Evolutionary conservation across 805 yeast genomes (phyloP).

Genomic region (Spathaspora hagerdaliae): DNA sequence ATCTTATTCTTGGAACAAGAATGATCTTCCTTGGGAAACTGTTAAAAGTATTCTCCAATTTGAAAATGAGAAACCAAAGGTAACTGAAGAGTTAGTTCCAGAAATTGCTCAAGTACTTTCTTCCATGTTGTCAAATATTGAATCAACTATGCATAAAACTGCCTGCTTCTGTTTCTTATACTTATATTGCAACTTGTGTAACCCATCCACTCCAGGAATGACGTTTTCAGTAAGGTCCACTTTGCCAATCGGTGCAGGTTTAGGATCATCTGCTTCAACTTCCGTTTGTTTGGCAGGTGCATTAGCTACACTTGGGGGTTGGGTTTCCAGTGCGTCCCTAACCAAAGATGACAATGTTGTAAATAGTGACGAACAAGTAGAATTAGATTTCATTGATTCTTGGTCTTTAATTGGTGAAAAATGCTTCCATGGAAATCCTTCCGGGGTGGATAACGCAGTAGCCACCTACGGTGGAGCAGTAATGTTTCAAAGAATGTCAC

Average conservation of each 20-base stretch:
- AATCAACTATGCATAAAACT: slow-evolving; percentile 59
- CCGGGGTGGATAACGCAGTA: slow-evolving; percentile 95
- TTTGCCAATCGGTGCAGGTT: slow-evolving; percentile 93
- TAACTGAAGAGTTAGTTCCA: slow-evolving; percentile 56
- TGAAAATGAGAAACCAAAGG: slow-evolving; percentile 19
- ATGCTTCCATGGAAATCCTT: slow-evolving; percentile 94
- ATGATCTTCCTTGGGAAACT: slow-evolving; percentile 59
- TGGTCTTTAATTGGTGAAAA: slow-evolving; percentile 95
- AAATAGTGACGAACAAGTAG: slow-evolving; percentile 28
- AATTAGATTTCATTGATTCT: slow-evolving; percentile 61
- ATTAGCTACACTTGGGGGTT: slow-evolving; percentile 57
- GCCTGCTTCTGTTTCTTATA: slow-evolving; percentile 85
- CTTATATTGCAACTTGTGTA: slow-evolving; percentile 59
- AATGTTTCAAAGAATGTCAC: slow-evolving; percentile 65
- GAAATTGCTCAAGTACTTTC: slow-evolving; percentile 51
- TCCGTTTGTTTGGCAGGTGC: slow-evolving; percentile 83
- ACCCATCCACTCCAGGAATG: slow-evolving; percentile 42
- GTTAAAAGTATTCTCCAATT: slow-evolving; percentile 16
- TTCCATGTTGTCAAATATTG: slow-evolving; percentile 40
- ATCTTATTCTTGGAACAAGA: slow-evolving; percentile 56
- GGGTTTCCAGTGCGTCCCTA: slow-evolving; percentile 38
- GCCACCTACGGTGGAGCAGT: slow-evolving; percentile 97
- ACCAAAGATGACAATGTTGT: slow-evolving; percentile 26
- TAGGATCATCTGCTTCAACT: slow-evolving; percentile 90
- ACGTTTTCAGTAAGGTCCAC: slow-evolving; percentile 73